Base-by-base conservation (phyloP, 2,329 filamentous ascomycete species). In the Talaromyces sp. region DNA sequence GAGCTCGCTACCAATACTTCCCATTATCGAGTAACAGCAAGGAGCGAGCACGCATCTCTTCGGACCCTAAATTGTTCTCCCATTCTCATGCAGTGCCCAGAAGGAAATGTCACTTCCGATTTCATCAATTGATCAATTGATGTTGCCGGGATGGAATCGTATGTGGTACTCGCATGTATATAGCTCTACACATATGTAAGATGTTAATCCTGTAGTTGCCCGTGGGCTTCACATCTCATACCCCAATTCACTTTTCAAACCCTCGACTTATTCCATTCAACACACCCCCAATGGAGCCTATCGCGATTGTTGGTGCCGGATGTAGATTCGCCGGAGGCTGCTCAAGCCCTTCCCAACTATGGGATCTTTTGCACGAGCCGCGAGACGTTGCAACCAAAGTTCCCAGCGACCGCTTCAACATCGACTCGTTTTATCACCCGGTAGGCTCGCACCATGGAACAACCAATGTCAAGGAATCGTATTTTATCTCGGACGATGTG, bases 391-490 rank as follows among this genome's bases (percentile, higher is more conserved):
- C 15, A 28, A 15, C 5, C 22, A 28, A 6, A 44, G n/a, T 13
- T 54, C 9, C 57, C 47, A 25, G 10, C 44, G 17, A 17, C 17
- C 57, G 57, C 7, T 59, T 59, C 47, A 22, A 53, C 61, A 60
- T 68, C 0, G 67, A 69, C 6, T 15, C 13, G 9, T 54, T 53
- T 19, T 54, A 54, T 36, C 57, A 59, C 25, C 75, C 75, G 6
- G 68, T 75, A 57, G 65, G 67, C 10, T 69, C 73, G 42, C 68
- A 71, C 64, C 68, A 67, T 39, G 71, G 68, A 52, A 63, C 63
- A 3, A 70, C 62, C 59, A 73, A 73, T 57, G 67, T 64, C 11
- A 63, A 52, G 9, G 61, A 71, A 70, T 55, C 65, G 7, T 68
- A 68, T 53, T 63, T 68, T 19, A 52, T 70, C 19, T 58, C 65